Evolutionary conservation across 208 protist genomes (phyloP), one percentile per base, ranked within the genome.

Genomic region (Tritrichomonas musculus): DNA sequence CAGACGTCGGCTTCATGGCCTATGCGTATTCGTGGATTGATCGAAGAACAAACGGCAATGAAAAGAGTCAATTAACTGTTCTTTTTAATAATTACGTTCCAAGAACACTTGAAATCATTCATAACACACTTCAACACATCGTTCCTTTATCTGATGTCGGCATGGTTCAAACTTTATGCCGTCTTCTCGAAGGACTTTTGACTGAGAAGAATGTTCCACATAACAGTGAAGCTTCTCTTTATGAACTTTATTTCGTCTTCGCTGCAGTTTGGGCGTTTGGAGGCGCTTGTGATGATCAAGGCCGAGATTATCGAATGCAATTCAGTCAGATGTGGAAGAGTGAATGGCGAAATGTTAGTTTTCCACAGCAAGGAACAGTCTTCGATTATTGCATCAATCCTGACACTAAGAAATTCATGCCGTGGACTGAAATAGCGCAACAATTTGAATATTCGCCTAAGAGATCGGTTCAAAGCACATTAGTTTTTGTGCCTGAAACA

Each of bases 211-310:
- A 93, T 30, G 33, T 55, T 57, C 77, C 93, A 92, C 39, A 92
- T 1, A 92, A 65, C 33, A 80, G 75, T 20, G 94, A 95, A 49
- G 97, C 97, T 95, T 97, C 98, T 49, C 95, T 98, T 41, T 98
- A 98, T 95, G 98, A 99, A 95, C 97, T 97, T 92, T 98, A 98
- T 95, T 99, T 99, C 96, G 97, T 98, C 27, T 99, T 99, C 96
- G 97, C 98, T 64, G 96, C 97, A 64, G 96, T 99, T 94, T 99
- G 98, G 98, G 97, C 97, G 25, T 98, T 98, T 95, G 98, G 98
- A 93, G 98, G 98, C 49, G 97, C 97, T 77, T 96, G 98, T 44
- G 96, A 96, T 73, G 98, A 98, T n/a, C 97, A 99, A 75, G 47
- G 95, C 33, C 5, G 53, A 60, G 96, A 97, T 92, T 95, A 95